Base-by-base conservation (phyloP, 805 yeast genomes). In the Saitoella complicata region DNA sequence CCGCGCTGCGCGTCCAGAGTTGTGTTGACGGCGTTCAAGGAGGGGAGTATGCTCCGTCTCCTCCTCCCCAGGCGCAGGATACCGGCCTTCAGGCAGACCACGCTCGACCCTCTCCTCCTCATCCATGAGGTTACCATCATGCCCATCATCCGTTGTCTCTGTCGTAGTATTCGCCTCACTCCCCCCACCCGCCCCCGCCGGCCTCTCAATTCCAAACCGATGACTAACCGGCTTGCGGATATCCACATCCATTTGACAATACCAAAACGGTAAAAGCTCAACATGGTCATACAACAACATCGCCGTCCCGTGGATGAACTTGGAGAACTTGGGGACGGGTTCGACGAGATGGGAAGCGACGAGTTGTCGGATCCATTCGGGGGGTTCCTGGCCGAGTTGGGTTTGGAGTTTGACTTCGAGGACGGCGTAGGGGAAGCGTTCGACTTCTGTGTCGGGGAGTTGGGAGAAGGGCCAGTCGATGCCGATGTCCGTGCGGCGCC, bases 401-500 rank as follows among this genome's bases (percentile, higher is more conserved):
- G 99, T 91, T 65, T 91, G 98, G 51, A 91, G 71, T 65, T 91
- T 91, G 48, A 91, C 98, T 67, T 91, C 99, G 54, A 91, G 70
- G 38, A 91, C 95, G 1, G 98, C 98, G 62, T 91, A 91, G 4
- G 98, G 98, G 66, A 91, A 91, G 55, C 95, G 72, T 58, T 88
- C 88, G 43, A 83, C 75, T 58, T 91, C 98, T 49, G 71, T 70
- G 38, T 81, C 88, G 4, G 87, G 76, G 45, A 91, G 69, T 63
- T 88, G 95, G 45, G 68, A 64, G 62, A 91, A 91, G 39, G 99
- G 99, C 75, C 76, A 91, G 63, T 91, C 95, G 34, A 91, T 91
- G 41, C 98, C 99, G 59, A 91, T 91, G 62, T 91, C 98, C 79
- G 79, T 86, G 65, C 99, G 77, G 67, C 98, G 79, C 99, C 99